A percentile compares a stretch with the other conserved stretches of the same genome.
Evolutionary conservation across 305 asterid species (phyloP).

Genomic region (Fraxinus albicans): DNA sequence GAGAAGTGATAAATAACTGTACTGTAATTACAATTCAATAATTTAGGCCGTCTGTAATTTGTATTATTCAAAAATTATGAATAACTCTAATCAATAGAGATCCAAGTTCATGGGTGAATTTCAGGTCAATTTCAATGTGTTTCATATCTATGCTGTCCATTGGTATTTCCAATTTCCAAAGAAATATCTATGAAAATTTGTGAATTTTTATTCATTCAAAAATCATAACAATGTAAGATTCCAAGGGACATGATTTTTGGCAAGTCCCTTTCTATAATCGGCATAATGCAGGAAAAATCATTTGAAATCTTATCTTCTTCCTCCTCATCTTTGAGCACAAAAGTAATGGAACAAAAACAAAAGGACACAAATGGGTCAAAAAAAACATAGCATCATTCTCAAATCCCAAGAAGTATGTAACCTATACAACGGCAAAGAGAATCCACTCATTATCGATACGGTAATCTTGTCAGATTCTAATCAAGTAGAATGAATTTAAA

Average conservation of each 20-base stretch:
- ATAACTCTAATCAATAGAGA: neutral
- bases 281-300: neutral
- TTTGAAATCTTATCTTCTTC: neutral
- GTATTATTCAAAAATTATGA: too few relatives aligned
- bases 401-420: constrained; percentile 22
- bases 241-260: neutral
- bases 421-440: neutral
- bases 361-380: neutral
- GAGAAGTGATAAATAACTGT: neutral
- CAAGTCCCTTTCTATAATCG: neutral
- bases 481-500: too few relatives aligned
- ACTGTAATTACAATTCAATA: too few relatives aligned
- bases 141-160: neutral
- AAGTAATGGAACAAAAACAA: neutral
- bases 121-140: neutral
- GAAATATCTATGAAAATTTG: neutral
- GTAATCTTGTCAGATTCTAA: too few relatives aligned
- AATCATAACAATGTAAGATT: neutral
- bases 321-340: neutral
- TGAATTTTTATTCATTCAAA: neutral
- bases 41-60: too few relatives aligned
- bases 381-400: neutral
- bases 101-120: neutral
- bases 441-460: neutral
- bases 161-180: neutral